Evolutionary conservation across 495 filamentous ascomycete species (phyloP), one percentile per base, ranked within the genome.

Genomic region (Annulohypoxylon bovei): DNA sequence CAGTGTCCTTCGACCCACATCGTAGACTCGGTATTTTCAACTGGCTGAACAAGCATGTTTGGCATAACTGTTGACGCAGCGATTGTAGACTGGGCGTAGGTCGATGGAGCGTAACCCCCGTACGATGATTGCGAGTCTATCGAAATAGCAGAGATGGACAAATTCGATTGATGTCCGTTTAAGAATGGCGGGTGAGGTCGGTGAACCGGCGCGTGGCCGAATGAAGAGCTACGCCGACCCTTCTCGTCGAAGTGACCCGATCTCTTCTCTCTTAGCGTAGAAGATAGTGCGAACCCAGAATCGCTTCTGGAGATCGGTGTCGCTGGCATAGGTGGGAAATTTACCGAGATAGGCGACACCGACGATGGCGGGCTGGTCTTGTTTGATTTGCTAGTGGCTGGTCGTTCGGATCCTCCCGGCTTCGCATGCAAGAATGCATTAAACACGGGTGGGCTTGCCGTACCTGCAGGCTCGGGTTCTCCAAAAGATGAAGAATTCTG

Each of bases 11-110:
- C 95, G 3, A 93, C 88, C 95, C 95, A 98, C 65, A 90, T 88
- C 3, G 88, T 93, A 32, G 88, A 94, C 37, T 97, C 93, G 2
- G 91, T 92, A 73, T 97, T 96, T 35, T 87, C 84, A 6, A 97
- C 92, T 2, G 92, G 93, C 75, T 97, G 93, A 68, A 92, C 83
- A 50, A 93, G 83, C 80, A 96, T 88, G 75, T 93, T 93, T 11
- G 95, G 95, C 88, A 99, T 97, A 73, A 99, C 90, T 0, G 95
- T 99, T 12, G 93, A 97, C n/a, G 95, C 95, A 30, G 95, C 95
- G n/a, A 98, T 85, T 8, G 95, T 99, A 14, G 94, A 97, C 73
- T 95, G 93, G 2, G 95, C 95, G 80, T 98, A 99, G 2, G 94
- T 93, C 2, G 95, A 98, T 1, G 95, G 95, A 1, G 95, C 94